A percentile compares a stretch with the other conserved stretches of the same genome.
Evolutionary conservation across 164 flowering plant genomes (phyloP).

Genomic region (Taxillus chinensis): DNA sequence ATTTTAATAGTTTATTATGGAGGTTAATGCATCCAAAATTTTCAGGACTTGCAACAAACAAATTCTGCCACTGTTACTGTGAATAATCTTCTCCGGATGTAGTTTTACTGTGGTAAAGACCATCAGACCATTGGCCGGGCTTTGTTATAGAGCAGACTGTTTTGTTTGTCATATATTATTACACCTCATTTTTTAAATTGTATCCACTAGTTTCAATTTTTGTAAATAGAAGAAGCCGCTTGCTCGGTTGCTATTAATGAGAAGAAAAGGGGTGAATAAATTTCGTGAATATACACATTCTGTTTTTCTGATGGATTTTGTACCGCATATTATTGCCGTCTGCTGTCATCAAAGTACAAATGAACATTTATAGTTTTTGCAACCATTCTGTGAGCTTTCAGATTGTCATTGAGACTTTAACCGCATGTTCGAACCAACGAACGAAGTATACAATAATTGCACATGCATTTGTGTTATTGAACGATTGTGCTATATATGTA

Average conservation of each 20-base stretch:
- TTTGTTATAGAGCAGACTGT: not conserved
- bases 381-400: too few relatives aligned
- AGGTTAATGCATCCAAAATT: not conserved
- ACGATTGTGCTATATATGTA: too few relatives aligned
- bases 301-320: too few relatives aligned
- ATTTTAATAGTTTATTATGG: not conserved
- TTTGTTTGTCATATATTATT: too few relatives aligned
- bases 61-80: conserved; percentile 77
- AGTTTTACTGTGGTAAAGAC: conserved; percentile 10
- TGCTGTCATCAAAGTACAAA: too few relatives aligned
- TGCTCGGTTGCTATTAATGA: not conserved
- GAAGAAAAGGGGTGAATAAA: not conserved
- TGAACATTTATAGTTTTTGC: too few relatives aligned
- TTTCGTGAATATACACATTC: too few relatives aligned
- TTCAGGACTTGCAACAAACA: conserved; percentile 91
- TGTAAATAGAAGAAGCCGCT: conserved; percentile 14
- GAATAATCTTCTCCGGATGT: conserved; percentile 95
- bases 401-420: too few relatives aligned
- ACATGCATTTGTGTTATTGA: too few relatives aligned
- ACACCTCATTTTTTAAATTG: not conserved
- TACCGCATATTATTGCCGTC: too few relatives aligned
- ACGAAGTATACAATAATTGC: too few relatives aligned
- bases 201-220: conserved; percentile 4
- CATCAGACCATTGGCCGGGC: not conserved
- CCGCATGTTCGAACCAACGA: too few relatives aligned